Percentiles rank a stretch among this genome's conserved stretches.
phyloP scores from a whole-genome alignment of 257 asterid genomes.

The Gardenia jasminoides region DNA sequence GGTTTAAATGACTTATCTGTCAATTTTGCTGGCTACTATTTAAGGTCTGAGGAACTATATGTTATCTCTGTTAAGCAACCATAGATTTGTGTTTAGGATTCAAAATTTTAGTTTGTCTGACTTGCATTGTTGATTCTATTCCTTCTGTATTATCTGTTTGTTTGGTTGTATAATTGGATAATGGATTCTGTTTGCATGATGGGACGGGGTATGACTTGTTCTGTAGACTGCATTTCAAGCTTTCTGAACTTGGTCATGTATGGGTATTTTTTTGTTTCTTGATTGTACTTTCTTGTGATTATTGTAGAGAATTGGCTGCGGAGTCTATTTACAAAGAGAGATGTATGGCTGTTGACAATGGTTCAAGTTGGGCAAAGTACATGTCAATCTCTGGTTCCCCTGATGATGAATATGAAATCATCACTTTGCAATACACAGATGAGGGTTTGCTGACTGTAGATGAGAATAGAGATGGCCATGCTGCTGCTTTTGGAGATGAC shows the following conservation, averaged over 20 bases:
- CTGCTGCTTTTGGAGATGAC: conserved; percentile 97
- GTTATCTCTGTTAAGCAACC: not conserved
- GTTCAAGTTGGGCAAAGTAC: conserved; percentile 93
- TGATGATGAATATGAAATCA: conserved; percentile 86
- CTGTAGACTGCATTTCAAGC: not conserved
- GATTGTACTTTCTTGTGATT: conserved; percentile 30
- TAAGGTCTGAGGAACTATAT: not conserved
- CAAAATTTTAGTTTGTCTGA: not conserved
- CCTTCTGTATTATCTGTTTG: not conserved
- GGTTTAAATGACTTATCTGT: not conserved
- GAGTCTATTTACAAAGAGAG: conserved; percentile 93
- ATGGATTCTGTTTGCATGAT: not conserved
- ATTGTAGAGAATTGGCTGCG: conserved; percentile 81
- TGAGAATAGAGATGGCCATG: conserved; percentile 80
- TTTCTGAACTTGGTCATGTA: not conserved
- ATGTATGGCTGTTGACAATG: conserved; percentile 77
- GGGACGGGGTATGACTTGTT: not conserved
- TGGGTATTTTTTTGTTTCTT: conserved; percentile 16
- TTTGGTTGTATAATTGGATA: not conserved
- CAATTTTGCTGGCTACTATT: not conserved
- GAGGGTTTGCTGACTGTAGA: conserved; percentile 85
- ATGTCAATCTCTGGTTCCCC: conserved; percentile 84
- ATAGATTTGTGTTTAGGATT: too few relatives aligned
- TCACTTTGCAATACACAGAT: conserved; percentile 85
- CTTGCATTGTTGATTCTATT: not conserved